Evolutionary conservation across 1,139 yeast genomes (phyloP).

Genomic region (Candida sanyaensis): DNA sequence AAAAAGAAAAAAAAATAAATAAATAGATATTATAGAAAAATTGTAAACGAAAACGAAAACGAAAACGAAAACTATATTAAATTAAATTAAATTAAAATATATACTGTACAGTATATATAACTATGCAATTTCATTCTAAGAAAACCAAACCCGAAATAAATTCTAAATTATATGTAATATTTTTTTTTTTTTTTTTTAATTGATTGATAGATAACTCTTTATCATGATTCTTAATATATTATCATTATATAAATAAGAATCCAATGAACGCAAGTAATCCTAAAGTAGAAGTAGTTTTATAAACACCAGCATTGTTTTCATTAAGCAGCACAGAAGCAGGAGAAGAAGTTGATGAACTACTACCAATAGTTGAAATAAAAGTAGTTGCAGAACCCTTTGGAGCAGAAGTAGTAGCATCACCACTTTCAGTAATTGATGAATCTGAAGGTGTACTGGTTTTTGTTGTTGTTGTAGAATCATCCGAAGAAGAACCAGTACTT

Average conservation of each 20-base stretch:
- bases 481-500: neutral
- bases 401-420: neutral
- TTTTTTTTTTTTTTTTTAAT: neutral
- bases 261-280: conserved; percentile 7
- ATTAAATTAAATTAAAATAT: no score
- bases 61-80: neutral
- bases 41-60: neutral
- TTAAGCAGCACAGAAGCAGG: neutral
- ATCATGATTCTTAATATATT: neutral
- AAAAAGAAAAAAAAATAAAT: neutral
- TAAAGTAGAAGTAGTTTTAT: conserved; percentile 3
- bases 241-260: conserved; percentile 5
- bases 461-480: neutral
- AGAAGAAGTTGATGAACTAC: neutral
- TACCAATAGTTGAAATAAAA: neutral
- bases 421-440: neutral
- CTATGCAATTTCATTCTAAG: no score
- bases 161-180: neutral
- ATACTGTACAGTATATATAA: no score
- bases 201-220: neutral
- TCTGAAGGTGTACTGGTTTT: neutral
- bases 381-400: neutral
- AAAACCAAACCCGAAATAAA: neutral
- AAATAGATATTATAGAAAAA: no score
- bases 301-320: conserved; percentile 5